phyloP scores from a whole-genome alignment of 345 rosid species.

The Moricandia arvensis region DNA sequence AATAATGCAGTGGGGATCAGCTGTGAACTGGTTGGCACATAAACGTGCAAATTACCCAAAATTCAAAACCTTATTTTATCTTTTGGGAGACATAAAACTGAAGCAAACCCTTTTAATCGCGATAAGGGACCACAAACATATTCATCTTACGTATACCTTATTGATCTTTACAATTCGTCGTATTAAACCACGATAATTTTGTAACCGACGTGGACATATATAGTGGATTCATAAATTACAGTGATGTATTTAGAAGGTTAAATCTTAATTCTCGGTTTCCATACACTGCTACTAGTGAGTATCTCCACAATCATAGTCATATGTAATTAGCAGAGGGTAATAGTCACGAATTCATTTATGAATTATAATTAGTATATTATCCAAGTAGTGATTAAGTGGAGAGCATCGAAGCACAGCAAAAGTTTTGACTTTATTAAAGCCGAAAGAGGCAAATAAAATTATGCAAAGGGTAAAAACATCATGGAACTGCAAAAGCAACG shows the following conservation, averaged over 20 bases:
- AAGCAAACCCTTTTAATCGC: constrained; percentile 24
- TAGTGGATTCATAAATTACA: not conserved
- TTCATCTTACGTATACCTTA: constrained; percentile 21
- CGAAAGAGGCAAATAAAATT: not conserved
- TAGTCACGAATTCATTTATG: not conserved
- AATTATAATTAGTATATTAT: not conserved
- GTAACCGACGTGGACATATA: not conserved
- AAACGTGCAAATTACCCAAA: constrained; percentile 33
- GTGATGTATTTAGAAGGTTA: not conserved
- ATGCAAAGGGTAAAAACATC: constrained; percentile 7
- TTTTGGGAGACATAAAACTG: constrained; percentile 16
- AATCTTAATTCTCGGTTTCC: not conserved
- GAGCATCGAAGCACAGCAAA: not conserved
- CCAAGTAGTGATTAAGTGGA: not conserved
- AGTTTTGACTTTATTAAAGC: constrained; percentile 25
- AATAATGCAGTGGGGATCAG: constrained; percentile 22
- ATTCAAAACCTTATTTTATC: constrained; percentile 10
- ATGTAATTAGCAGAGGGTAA: not conserved
- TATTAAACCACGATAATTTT: constrained; percentile 13
- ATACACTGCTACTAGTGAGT: not conserved
- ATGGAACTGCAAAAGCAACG: not conserved
- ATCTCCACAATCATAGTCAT: not conserved
- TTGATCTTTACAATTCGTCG: constrained; percentile 18
- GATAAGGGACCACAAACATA: constrained; percentile 27
- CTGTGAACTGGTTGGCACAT: constrained; percentile 38